These are phyloP conservation scores for Ogataea pignaliae DNA, from an alignment of 805 yeast genomes.

Conservation along the genomic window DNA sequence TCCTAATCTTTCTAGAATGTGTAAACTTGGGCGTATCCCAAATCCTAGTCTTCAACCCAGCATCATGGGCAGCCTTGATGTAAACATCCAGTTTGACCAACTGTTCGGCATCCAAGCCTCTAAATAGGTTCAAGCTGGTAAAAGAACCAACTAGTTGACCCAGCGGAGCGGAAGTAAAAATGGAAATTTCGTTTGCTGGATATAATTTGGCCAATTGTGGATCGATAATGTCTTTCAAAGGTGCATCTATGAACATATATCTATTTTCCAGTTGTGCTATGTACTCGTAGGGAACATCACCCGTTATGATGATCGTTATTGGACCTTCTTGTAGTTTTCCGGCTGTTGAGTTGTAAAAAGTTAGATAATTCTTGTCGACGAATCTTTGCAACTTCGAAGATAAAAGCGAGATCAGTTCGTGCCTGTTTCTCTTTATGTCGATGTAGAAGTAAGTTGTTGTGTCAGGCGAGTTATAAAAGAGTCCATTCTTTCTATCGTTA, in stretches of 20 bases:
- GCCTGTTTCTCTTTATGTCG: slow-evolving; percentile 51
- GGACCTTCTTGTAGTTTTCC: slow-evolving; percentile 44
- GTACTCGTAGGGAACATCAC: slow-evolving; percentile 49
- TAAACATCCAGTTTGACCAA: slow-evolving; percentile 20
- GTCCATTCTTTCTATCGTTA: slow-evolving; percentile 26
- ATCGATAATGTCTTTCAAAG: slow-evolving; percentile 29
- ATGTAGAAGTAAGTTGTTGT: slow-evolving; percentile 54
- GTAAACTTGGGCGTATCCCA: slow-evolving; percentile 79
- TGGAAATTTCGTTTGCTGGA: slow-evolving; percentile 5
- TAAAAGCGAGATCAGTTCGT: slow-evolving; percentile 39
- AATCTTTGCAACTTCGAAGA: slow-evolving; percentile 42
- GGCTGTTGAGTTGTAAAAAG: slow-evolving; percentile 38
- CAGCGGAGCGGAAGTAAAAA: slow-evolving; percentile 23
- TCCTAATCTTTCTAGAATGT: slow-evolving; percentile 34
- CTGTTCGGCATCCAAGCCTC: slow-evolving; percentile 34
- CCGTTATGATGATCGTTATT: slow-evolving; percentile 58
- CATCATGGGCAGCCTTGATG: slow-evolving; percentile 38
- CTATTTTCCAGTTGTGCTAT: slow-evolving; percentile 23
- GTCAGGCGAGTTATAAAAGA: slow-evolving; percentile 40
- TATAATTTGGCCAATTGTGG: slow-evolving; percentile 10
- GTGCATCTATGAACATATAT: slow-evolving; percentile 51
- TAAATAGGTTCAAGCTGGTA: slow-evolving; percentile 7
- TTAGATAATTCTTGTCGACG: slow-evolving; percentile 43
- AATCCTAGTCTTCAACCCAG: slow-evolving; percentile 52
- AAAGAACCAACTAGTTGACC: slow-evolving; percentile 15